These are phyloP conservation scores for Coemansia javaensis DNA, from an alignment of 192 early-diverging fungal genomes.

Conservation along the genomic window DNA sequence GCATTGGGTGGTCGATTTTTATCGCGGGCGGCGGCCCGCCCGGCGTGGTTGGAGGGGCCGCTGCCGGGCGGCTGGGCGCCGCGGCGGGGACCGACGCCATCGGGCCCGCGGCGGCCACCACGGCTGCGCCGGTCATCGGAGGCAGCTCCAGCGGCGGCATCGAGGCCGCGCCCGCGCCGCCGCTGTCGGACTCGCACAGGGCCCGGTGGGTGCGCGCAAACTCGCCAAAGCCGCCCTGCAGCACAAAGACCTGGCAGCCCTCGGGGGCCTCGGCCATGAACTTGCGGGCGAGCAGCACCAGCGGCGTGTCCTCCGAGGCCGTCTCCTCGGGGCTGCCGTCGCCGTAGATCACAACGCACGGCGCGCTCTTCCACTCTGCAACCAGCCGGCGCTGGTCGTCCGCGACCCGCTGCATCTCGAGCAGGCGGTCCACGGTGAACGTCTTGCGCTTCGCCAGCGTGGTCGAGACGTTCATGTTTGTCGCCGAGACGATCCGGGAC, in stretches of 20 bases:
- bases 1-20: constrained; percentile 34
- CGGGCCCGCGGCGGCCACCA: neutral
- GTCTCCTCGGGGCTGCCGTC: constrained; percentile 47
- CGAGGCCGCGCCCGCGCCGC: neutral
- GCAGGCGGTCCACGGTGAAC: constrained; percentile 61
- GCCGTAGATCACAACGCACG: constrained; percentile 68
- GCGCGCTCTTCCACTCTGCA: constrained; percentile 52
- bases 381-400: constrained; percentile 51
- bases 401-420: constrained; percentile 50
- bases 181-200: constrained; percentile 17
- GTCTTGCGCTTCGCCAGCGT: constrained; percentile 66
- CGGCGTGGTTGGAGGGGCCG: neutral
- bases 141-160: constrained; percentile 5
- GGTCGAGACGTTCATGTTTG: constrained; percentile 67
- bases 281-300: constrained; percentile 58
- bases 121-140: neutral
- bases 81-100: neutral
- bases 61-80: neutral
- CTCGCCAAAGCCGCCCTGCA: constrained; percentile 31
- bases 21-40: constrained; percentile 9
- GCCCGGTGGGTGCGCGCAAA: constrained; percentile 13
- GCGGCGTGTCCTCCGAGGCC: constrained; percentile 47
- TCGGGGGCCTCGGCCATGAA: constrained; percentile 51
- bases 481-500: constrained; percentile 53
- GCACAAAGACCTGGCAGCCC: constrained; percentile 20